Evolutionary conservation across 1,284 basidiomycete genomes (phyloP), one percentile per base, ranked within the genome.

Genomic region (Naganishia liquefaciens): DNA sequence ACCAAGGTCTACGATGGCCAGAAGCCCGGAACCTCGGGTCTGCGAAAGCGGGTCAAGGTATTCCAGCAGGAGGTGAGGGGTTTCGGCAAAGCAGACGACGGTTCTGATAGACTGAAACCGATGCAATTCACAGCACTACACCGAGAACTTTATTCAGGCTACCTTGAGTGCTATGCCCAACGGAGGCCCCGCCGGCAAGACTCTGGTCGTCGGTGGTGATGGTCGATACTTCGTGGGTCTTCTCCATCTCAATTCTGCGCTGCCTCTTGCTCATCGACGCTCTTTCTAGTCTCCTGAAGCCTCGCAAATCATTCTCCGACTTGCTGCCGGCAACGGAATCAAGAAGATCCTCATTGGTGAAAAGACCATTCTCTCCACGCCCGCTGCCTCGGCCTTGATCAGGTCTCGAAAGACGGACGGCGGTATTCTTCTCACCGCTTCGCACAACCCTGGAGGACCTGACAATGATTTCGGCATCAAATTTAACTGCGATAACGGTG

Each of bases 381-480:
- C 95, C 9, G 96, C 96, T 39, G 95, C 90, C 6, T 96, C 92
- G 68, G 93, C 97, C 79, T 81, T 97, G 72, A 99, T 99, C 80
- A 86, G 95, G 69, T 90, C 90, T 73, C 91, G 92, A 84, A 94
- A 97, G 81, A 93, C 94, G 1, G 88, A 93, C 73, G 95, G 96
- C 58, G 95, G 95, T 71, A 99, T 99, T 80, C 84, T 99, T 54
- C 85, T 99, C 70, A 99, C 95, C n/a, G 95, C 95, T 28, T 90
- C 88, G 69, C 95, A 99, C 84, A 99, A 99, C 81, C 94, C 95
- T 11, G 95, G 95, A 68, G 95, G 95, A 50, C 95, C 96, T 30
- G 86, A 98, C 73, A 90, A 91, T 74, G 95, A 99, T 80, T 99
- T 99, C 78, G 95, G 95, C 67, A 97, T 99, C 86, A 99, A 99